Evolutionary conservation across 345 rosid genomes (phyloP).

Genomic region (Ceriops zippeliana): DNA sequence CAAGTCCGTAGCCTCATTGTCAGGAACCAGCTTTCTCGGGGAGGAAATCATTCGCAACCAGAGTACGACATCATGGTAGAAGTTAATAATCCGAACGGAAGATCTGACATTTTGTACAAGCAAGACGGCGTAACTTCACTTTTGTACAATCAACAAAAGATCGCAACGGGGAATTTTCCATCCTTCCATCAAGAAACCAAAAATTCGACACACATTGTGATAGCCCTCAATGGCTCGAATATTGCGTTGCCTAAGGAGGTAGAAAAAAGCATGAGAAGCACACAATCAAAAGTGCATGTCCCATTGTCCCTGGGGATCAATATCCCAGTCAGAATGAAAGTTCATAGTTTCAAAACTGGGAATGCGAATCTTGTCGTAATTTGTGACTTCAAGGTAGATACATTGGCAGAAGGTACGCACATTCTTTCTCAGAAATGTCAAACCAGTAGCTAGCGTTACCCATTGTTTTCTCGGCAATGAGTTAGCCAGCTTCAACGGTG

Average conservation of each 20-base stretch:
- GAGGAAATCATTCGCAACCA: background rate
- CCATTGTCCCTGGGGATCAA: slow-evolving; percentile 15
- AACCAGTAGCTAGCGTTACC: slow-evolving; percentile 11
- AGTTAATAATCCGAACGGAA: slow-evolving; percentile 20
- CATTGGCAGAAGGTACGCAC: slow-evolving; percentile 12
- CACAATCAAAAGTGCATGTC: background rate
- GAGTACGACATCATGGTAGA: slow-evolving; percentile 14
- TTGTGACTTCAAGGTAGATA: slow-evolving; percentile 21
- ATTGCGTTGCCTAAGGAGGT: slow-evolving; percentile 4
- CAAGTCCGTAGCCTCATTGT: slow-evolving; percentile 14
- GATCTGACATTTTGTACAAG: slow-evolving; percentile 18
- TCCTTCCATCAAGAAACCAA: slow-evolving; percentile 7
- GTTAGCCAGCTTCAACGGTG: too few relatives aligned
- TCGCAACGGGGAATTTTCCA: slow-evolving; percentile 17
- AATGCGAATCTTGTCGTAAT: slow-evolving; percentile 5
- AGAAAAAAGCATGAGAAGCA: background rate
- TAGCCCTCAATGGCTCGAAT: slow-evolving; percentile 2
- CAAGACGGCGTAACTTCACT: slow-evolving; percentile 20
- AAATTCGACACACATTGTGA: background rate
- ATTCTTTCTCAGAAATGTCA: slow-evolving; percentile 29
- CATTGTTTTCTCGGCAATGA: background rate
- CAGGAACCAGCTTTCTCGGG: background rate
- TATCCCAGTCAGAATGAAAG: slow-evolving; percentile 21
- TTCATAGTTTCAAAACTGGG: slow-evolving; percentile 4
- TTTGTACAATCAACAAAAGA: slow-evolving; percentile 1